Base-by-base conservation (phyloP, 2,329 filamentous ascomycete species). In the Fusarium penzigii region DNA sequence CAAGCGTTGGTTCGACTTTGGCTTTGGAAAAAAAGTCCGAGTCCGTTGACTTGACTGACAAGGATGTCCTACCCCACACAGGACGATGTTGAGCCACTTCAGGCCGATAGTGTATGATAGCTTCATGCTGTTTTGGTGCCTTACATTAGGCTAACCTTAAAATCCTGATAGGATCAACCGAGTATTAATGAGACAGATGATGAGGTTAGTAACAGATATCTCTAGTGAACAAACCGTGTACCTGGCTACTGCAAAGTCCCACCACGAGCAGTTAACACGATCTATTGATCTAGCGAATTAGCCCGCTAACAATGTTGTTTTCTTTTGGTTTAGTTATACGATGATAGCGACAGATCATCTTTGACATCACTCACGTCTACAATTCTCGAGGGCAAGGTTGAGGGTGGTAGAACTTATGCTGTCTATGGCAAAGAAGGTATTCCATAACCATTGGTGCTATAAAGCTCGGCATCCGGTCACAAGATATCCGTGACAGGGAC, bases 401-500 rank as follows among this genome's bases (percentile, higher is more conserved):
- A 71, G 39, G 68, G 68, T 10, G 68, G 68, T 5, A 63, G 70
- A 8, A 66, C 68, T 2, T 72, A 72, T 40, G 69, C 69, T 20
- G 66, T 67, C 14, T 71, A 71, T 39, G 69, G 69, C 16, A 70
- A 68, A 56, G 65, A 71, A 59, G 69, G 69, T 68, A 25, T 32
- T 38, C 1, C 20, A 47, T 17, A 11, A 12, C 16, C 45, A 20
- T 34, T 10, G 20, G 20, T 7, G 20, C 20, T 25, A 7, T 25
- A 4, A 5, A 25, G 20, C 20, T 5, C 20, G 20, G 20, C 20
- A 7, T 25, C 20, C 4, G 7, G 20, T 4, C 20, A 25, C 20
- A 25, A 25, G n/a, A n/a, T 9, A 9, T 36, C 4, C 29, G 10
- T 38, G 58, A 14, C 60, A 39, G 8, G 14, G 2, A 9, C n/a